Percentiles rank a stretch among this genome's conserved stretches.
These are phyloP conservation scores for Sideroxylon spinosum DNA, from an alignment of 179 eudicot species.

Conservation along the genomic window DNA sequence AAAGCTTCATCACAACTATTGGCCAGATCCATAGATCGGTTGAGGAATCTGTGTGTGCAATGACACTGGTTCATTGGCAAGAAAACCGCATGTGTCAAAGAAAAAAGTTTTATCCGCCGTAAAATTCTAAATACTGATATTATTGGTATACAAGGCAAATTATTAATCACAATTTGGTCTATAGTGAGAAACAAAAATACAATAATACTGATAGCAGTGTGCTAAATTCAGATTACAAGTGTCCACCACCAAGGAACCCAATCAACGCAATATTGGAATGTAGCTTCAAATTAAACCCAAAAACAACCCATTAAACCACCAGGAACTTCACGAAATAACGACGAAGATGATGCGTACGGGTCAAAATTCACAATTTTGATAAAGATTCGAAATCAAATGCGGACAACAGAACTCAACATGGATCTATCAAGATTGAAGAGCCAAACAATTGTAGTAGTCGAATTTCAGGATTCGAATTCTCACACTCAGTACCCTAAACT, in stretches of 20 bases:
- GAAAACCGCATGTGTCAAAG: background rate
- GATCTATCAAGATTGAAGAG: slow-evolving; percentile 14
- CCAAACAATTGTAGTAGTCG: background rate
- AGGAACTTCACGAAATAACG: too few relatives aligned
- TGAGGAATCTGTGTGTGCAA: background rate
- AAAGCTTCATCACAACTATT: background rate
- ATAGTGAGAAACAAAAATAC: too few relatives aligned
- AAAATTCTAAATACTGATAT: background rate
- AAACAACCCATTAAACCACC: too few relatives aligned
- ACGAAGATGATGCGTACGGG: too few relatives aligned
- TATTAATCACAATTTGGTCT: background rate
- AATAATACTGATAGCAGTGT: too few relatives aligned
- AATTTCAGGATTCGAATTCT: background rate
- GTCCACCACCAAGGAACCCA: too few relatives aligned
- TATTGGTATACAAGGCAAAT: background rate
- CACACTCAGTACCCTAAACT: background rate
- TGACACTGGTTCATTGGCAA: background rate
- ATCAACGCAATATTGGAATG: too few relatives aligned
- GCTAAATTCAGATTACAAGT: too few relatives aligned
- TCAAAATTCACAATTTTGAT: too few relatives aligned
- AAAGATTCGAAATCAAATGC: too few relatives aligned
- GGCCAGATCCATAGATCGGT: background rate
- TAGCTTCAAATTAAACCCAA: too few relatives aligned
- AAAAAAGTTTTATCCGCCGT: background rate
- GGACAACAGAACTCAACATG: background rate